Conservation (phyloP, 257 asterid genomes). For the Linaria vulgaris region DNA sequence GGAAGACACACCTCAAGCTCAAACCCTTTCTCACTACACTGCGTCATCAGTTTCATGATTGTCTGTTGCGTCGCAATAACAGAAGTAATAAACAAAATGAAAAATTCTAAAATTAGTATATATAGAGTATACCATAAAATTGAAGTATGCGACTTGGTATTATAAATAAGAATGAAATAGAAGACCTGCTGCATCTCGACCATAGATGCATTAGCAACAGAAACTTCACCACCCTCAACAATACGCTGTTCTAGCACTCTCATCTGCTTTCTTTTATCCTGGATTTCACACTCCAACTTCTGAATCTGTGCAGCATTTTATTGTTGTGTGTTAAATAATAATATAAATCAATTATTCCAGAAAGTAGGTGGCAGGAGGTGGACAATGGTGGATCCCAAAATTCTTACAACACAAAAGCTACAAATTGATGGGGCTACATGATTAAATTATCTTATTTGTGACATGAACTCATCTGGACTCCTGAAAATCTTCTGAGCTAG, state of each 20-base stretch:
- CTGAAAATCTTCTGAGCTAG: not conserved
- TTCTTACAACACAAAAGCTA: too few species aligned
- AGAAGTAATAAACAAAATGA: constrained; percentile 22
- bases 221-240: constrained; percentile 85
- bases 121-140: too few species aligned
- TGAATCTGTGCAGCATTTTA: constrained; percentile 53
- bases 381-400: too few species aligned
- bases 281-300: constrained; percentile 80
- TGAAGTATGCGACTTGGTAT: too few species aligned
- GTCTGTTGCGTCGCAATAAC: constrained; percentile 57
- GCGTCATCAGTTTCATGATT: constrained; percentile 68
- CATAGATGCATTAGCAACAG: constrained; percentile 73
- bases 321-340: constrained; percentile 1
- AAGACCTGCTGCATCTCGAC: constrained; percentile 94
- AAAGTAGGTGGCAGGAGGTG: not conserved
- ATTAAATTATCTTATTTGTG: constrained; percentile 4
- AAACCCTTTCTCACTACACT: constrained; percentile 83
- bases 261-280: constrained; percentile 83
- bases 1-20: constrained; percentile 81
- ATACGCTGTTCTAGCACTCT: constrained; percentile 76
- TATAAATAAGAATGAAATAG: constrained; percentile 19
- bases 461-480: not conserved
- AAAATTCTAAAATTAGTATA: constrained; percentile 6
- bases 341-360: not conserved
- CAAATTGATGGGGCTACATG: too few species aligned